A percentile compares a stretch with the other conserved stretches of the same genome.
Conservation (phyloP, 345 rosid genomes). For the Fremontodendron californicum region DNA sequence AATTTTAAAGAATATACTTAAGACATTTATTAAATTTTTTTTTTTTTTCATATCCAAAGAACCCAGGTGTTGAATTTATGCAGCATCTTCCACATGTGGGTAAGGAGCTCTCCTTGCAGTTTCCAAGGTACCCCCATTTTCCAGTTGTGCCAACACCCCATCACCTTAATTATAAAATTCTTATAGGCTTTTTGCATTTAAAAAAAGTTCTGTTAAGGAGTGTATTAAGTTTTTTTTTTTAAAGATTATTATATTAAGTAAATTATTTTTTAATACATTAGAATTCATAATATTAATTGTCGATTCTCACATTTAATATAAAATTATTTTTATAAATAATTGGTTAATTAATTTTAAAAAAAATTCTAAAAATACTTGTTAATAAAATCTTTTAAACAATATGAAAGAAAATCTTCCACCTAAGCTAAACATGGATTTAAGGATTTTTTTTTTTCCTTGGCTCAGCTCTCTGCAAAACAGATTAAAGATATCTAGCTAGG, state of each 20-base stretch:
- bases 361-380: background rate
- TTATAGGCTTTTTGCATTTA: conserved; percentile 17
- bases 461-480: conserved; percentile 11
- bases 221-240: too few species aligned
- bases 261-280: too few species aligned
- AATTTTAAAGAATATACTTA: too few species aligned
- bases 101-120: conserved; percentile 24
- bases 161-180: conserved; percentile 17
- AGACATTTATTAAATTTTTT: too few species aligned
- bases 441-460: conserved; percentile 10
- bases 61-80: conserved; percentile 34
- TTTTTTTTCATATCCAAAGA: background rate
- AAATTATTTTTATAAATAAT: background rate
- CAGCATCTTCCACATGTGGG: conserved; percentile 42
- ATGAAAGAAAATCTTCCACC: conserved; percentile 33
- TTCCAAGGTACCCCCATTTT: conserved; percentile 35
- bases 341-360: background rate
- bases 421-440: conserved; percentile 24
- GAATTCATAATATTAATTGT: too few species aligned
- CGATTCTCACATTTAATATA: too few species aligned
- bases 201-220: too few species aligned
- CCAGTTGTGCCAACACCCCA: conserved; percentile 26
- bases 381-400: conserved; percentile 5
- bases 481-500: conserved; percentile 19
- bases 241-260: too few species aligned